Evolutionary conservation across 495 filamentous ascomycete genomes (phyloP), one percentile per base, ranked within the genome.

Genomic region (Penicillium simplicissimum): DNA sequence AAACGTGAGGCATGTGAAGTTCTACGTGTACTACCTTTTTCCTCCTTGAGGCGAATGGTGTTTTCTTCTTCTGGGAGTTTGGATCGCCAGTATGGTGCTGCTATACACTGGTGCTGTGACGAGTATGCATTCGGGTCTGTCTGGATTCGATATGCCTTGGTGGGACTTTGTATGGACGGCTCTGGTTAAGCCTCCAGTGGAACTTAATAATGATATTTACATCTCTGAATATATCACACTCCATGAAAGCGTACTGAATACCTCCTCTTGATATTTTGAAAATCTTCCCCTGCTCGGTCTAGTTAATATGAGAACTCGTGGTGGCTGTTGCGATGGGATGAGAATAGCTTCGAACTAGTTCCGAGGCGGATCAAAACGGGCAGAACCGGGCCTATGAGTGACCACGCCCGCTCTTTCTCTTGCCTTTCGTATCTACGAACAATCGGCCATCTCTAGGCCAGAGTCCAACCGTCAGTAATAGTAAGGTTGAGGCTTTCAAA

Each of bases 121-220:
- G 67, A 71, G 60, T 60, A 52, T 52, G 48, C 65, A 45, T 63
- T 61, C 13, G 59, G 49, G 58, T 55, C 51, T 62, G 37, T 15
- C 52, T 54, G 54, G 31, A 47, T 51, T 57, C 25, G 60, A 61
- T 53, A 54, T 54, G 48, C 37, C 40, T 35, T 58, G 57, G 60
- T 60, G 47, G 57, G 49, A 60, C 60, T 36, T 61, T 59, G 59
- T 55, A 57, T 66, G 58, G 64, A 61, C 35, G 67, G 66, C 67
- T 68, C 67, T 64, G 65, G 69, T 64, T 58, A 63, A 69, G 69
- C 62, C 63, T 60, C 67, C 61, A 57, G 54, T 68, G 57, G 61
- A 63, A 52, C 55, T 45, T 69, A 67, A 61, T 67, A 62, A 69
- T 64, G 38, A 54, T 19, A 52, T 53, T 33, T 57, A 47, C 55